Conservation (phyloP, 1,139 yeast species). For the Kodamaea suecica region DNA sequence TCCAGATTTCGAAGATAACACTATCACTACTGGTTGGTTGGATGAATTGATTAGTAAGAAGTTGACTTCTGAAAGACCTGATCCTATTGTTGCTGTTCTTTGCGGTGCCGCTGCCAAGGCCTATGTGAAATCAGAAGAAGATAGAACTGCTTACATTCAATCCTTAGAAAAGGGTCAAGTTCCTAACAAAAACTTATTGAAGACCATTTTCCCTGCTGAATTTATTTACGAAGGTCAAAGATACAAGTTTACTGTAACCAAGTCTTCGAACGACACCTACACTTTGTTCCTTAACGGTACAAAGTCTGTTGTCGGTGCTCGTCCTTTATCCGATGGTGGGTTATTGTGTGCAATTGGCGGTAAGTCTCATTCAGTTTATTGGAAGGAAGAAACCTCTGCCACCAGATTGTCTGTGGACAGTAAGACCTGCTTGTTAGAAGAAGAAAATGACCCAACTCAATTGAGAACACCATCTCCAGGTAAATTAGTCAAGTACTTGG, state of each 20-base stretch:
- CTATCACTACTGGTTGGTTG: slow-evolving; percentile 97
- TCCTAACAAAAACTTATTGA: slow-evolving; percentile 73
- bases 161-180: slow-evolving; percentile 94
- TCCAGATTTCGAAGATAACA: slow-evolving; percentile 92
- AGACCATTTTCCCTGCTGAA: slow-evolving; percentile 87
- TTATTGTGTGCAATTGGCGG: slow-evolving; percentile 85
- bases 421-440: slow-evolving; percentile 89
- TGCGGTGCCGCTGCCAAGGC: slow-evolving; percentile 98
- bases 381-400: slow-evolving; percentile 97
- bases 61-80: slow-evolving; percentile 96
- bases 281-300: slow-evolving; percentile 92
- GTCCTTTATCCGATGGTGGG: slow-evolving; percentile 91
- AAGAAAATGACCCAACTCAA: slow-evolving; percentile 97
- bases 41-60: slow-evolving; percentile 92
- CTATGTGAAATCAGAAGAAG: slow-evolving; percentile 72
- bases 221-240: slow-evolving; percentile 92
- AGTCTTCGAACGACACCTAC: slow-evolving; percentile 80
- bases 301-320: slow-evolving; percentile 81
- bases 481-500: slow-evolving; percentile 87
- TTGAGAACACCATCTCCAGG: slow-evolving; percentile 99
- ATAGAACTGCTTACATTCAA: slow-evolving; percentile 62
- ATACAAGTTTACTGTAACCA: slow-evolving; percentile 93
- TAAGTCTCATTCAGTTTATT: slow-evolving; percentile 89
- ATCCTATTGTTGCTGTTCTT: slow-evolving; percentile 80
- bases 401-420: slow-evolving; percentile 95